Evolutionary conservation across 352 stramenopile species (phyloP), one percentile per base, ranked within the genome.

Genomic region (Phytophthora palmivora): DNA sequence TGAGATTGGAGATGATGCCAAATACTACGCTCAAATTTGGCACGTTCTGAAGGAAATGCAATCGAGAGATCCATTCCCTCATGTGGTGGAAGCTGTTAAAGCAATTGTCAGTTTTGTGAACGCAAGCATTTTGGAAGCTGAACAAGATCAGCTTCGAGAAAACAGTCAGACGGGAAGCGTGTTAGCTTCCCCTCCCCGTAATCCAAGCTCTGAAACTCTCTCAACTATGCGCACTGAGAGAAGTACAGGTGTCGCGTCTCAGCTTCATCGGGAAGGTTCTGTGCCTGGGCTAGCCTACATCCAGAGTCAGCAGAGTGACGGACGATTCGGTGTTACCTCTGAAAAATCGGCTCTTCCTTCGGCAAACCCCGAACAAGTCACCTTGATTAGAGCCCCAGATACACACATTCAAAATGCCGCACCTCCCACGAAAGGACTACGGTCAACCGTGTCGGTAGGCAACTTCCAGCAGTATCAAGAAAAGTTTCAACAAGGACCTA

Each of bases 21-120:
- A 91, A 48, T 82, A 91, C 55, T 97, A 98, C 58, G 71, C 78
- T 49, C 58, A 86, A 44, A 87, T 97, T 30, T 98, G 92, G 93
- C 76, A 87, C 30, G 69, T 72, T 34, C 64, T 98, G 18, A 87
- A 92, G 47, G 76, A 82, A 32, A 78, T 97, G 36, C 89, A 97
- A 61, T 86, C 91, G 4, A 76, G 74, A 32, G 94, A 98, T 56
- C 82, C 92, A 6, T 96, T 97, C 57, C 88, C 89, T 11, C 64
- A 77, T 65, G 95, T 79, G 28, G 78, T 64, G 18, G 78, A 63
- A 59, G 84, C 55, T 47, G 89, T 70, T 63, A 90, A 90, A 64
- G 58, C 72, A 28, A 80, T 92, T 30, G 78, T 92, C 2, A 84
- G 81, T 33, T 78, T 78, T 19, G 79, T 92, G 21, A 88, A 90